These are phyloP conservation scores for Gossypium australe DNA, from an alignment of 345 rosid species.

Conservation along the genomic window DNA sequence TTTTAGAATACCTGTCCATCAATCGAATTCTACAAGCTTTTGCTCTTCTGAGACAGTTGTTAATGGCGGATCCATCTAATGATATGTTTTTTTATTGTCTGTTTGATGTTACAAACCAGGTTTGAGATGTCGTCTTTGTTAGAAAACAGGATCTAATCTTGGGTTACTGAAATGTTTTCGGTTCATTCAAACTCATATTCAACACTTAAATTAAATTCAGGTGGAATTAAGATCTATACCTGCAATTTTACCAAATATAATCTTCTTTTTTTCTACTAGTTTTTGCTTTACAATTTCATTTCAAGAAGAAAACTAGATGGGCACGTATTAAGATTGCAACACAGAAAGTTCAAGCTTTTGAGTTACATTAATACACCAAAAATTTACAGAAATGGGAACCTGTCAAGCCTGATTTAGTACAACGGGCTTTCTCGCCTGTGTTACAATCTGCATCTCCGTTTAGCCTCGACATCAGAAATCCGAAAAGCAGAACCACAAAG, in stretches of 20 bases:
- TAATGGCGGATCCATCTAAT: too few species aligned
- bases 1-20: not conserved
- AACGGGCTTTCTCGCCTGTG: conserved; percentile 16
- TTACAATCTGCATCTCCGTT: conserved; percentile 19
- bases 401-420: conserved; percentile 16
- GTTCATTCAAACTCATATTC: too few species aligned
- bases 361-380: conserved; percentile 8
- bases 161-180: too few species aligned
- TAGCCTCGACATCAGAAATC: conserved; percentile 5
- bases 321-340: conserved; percentile 17
- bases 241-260: not conserved
- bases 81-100: too few species aligned
- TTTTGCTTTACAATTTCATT: not conserved
- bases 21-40: not conserved
- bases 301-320: conserved; percentile 3
- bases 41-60: not conserved
- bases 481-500: not conserved
- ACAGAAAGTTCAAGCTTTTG: not conserved
- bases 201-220: too few species aligned
- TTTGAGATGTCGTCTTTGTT: too few species aligned
- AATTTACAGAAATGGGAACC: conserved; percentile 18
- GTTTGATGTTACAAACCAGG: too few species aligned
- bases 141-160: too few species aligned
- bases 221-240: too few species aligned
- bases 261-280: not conserved